These are phyloP conservation scores for Gynostemma pentaphyllum DNA, from an alignment of 306 rosid genomes.

Conservation along the genomic window DNA sequence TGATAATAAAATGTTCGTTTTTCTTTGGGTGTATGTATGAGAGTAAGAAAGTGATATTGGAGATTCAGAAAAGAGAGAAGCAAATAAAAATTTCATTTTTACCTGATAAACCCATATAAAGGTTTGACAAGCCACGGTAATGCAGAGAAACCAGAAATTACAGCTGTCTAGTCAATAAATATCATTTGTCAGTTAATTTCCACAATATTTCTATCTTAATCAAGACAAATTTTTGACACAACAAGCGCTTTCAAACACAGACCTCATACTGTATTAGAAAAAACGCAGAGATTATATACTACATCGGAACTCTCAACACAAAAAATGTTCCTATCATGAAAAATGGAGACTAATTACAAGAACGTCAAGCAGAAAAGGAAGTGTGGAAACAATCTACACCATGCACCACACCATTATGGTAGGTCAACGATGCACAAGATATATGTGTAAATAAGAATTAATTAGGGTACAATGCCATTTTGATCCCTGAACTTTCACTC, in stretches of 20 bases:
- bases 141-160: conserved; percentile 80
- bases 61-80: neutral
- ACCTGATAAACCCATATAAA: conserved; percentile 91
- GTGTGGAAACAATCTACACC: neutral
- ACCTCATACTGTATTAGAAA: neutral
- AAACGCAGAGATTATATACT: neutral
- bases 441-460: neutral
- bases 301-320: neutral
- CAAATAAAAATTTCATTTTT: conserved; percentile 12
- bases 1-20: neutral
- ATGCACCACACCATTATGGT: neutral
- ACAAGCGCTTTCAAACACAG: neutral
- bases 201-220: neutral
- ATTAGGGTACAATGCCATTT: no score
- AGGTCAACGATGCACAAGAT: neutral
- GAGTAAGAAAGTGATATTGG: neutral
- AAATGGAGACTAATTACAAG: neutral
- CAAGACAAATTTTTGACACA: neutral
- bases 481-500: no score
- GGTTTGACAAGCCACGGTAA: conserved; percentile 98
- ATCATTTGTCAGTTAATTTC: conserved; percentile 23
- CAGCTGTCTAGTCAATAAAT: conserved; percentile 77
- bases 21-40: neutral
- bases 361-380: neutral
- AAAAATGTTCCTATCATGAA: neutral